Evolutionary conservation across 257 asterid species (phyloP).

Genomic region (Plantago major): DNA sequence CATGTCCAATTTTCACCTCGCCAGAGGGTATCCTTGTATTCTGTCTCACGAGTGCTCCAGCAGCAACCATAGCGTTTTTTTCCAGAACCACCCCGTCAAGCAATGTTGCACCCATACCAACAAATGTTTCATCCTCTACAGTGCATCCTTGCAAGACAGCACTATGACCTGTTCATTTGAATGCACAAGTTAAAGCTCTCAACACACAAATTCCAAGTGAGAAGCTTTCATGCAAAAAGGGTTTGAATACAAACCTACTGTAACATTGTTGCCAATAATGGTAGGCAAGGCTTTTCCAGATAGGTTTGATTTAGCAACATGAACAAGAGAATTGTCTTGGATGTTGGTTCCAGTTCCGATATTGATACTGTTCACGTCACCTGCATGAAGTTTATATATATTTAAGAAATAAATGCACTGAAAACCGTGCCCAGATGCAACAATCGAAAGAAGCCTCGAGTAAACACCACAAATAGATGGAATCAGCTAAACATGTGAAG

Average conservation of each 20-base stretch:
- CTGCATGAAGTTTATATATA: conserved; percentile 32
- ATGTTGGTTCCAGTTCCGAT: conserved; percentile 91
- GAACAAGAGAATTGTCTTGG: conserved; percentile 90
- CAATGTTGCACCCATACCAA: conserved; percentile 93
- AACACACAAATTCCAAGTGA: conserved; percentile 12
- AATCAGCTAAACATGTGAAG: no score
- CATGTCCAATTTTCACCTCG: conserved; percentile 51
- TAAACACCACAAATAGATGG: no score
- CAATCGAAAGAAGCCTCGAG: no score
- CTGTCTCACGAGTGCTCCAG: conserved; percentile 98
- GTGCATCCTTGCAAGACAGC: conserved; percentile 93
- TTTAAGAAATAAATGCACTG: background rate
- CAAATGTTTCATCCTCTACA: conserved; percentile 87
- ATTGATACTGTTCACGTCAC: conserved; percentile 78
- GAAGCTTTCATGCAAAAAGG: conserved; percentile 10
- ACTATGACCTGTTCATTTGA: conserved; percentile 66
- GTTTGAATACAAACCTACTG: conserved; percentile 64
- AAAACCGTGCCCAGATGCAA: no score
- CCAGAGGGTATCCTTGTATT: conserved; percentile 79
- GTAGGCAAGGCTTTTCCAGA: conserved; percentile 88
- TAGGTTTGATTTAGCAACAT: conserved; percentile 90
- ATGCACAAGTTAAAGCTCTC: conserved; percentile 14
- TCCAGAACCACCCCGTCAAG: conserved; percentile 94
- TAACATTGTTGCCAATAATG: conserved; percentile 74
- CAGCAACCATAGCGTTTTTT: conserved; percentile 97